These are phyloP conservation scores for Ophiocordyceps australis DNA, from an alignment of 2,329 filamentous ascomycete species.

Conservation along the genomic window DNA sequence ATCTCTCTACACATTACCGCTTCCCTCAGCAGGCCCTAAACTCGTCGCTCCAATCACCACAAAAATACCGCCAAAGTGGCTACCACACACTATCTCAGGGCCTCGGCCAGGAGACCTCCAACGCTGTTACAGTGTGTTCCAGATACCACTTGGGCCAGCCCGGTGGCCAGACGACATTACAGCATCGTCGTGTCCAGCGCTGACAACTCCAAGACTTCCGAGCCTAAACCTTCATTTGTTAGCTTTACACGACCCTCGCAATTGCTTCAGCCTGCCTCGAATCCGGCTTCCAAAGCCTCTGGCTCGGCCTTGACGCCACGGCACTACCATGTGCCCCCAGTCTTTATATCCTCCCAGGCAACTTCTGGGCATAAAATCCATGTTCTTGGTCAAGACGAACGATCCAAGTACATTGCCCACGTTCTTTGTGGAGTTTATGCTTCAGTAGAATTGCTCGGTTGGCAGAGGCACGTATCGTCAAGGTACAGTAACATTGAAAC, in stretches of 20 bases:
- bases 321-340: too few relatives aligned
- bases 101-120: constrained; percentile 21
- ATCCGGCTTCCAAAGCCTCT: too few relatives aligned
- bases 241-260: constrained; percentile 6
- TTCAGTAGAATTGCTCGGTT: constrained; percentile 16
- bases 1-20: too few relatives aligned
- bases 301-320: too few relatives aligned
- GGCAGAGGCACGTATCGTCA: constrained; percentile 7
- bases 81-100: constrained; percentile 19
- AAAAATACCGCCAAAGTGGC: constrained; percentile 13
- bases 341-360: too few relatives aligned
- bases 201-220: too few relatives aligned
- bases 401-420: constrained; percentile 21
- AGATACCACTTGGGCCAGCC: constrained; percentile 18
- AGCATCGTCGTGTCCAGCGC: constrained; percentile 12
- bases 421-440: constrained; percentile 21
- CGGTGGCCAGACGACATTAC: constrained; percentile 17
- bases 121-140: constrained; percentile 17
- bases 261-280: too few relatives aligned
- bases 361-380: constrained; percentile 19
- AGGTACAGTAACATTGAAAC: constrained; percentile 14
- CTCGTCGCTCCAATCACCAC: too few relatives aligned
- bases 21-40: too few relatives aligned
- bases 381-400: constrained; percentile 21
- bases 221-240: too few relatives aligned